phyloP scores from a whole-genome alignment of 371 early-diverging fungal species.

The Parasitella parasitica region DNA sequence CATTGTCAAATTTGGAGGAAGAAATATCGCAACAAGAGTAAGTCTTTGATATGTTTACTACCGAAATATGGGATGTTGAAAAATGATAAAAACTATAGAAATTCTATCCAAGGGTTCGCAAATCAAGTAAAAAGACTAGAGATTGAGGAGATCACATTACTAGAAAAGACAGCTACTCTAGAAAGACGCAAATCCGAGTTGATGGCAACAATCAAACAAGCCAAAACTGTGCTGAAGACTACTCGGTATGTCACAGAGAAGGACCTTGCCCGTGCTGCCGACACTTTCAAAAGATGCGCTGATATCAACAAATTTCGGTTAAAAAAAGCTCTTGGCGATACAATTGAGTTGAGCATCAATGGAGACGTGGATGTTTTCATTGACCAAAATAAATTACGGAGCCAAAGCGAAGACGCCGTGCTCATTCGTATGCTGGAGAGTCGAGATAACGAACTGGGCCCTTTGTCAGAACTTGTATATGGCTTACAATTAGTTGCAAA shows the following conservation, averaged over 20 bases:
- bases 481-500: not conserved
- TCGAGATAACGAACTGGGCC: not conserved
- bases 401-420: not conserved
- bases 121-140: not conserved
- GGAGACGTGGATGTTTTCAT: not conserved
- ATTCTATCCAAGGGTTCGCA: not conserved
- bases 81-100: not conserved
- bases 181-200: not conserved
- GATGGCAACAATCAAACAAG: not conserved
- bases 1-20: not conserved
- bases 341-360: not conserved
- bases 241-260: not conserved
- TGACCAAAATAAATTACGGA: not conserved
- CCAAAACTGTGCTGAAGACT: not conserved
- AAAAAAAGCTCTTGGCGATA: not conserved
- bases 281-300: not conserved
- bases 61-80: not conserved
- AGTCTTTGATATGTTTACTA: not conserved
- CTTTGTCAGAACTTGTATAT: constrained; percentile 1
- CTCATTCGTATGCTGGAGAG: not conserved
- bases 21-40: constrained; percentile 3
- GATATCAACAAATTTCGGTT: not conserved
- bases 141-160: not conserved
- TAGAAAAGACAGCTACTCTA: not conserved
- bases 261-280: not conserved